Evolutionary conservation across 164 flowering plant genomes (phyloP), one percentile per base, ranked within the genome.

Genomic region (Chloranthus sessilifolius): DNA sequence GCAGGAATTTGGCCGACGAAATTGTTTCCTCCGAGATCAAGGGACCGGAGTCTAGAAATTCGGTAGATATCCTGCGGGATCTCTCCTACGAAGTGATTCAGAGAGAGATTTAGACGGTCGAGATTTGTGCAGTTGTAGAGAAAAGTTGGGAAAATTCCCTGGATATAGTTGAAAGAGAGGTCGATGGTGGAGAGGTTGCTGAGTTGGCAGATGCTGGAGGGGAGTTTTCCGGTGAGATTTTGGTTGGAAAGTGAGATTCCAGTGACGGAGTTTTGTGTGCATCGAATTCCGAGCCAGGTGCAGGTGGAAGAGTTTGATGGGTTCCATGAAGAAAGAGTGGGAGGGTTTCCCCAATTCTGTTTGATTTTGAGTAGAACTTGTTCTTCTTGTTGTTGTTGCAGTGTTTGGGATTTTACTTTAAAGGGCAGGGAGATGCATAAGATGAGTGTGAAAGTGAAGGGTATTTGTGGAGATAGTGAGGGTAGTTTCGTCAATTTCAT

Each of bases 1-100:
- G 66, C 50, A 0, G 96, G 96, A 23, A 91, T 74, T 47, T 80
- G 70, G 9, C 92, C 91, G 25, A 85, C 35, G 74, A 87, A 82
- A 55, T 81, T 81, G 65, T 90, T 90, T 1, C 27, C 77, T 1
- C 59, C 44, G 16, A 91, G 61, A 58, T 70, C 52, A 8, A 90
- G 55, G 42, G 30, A 52, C 25, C 10, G 56, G 19, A 90, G 81
- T 5, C 12, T 24, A 0, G 53, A 14, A 7, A 91, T 42, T 10
- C 62, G 62, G 62, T 74, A 54, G n/a, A 90, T 64, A 17, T 76
- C 80, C 5, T 33, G 39, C 3, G 98, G 98, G 14, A 90, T 57
- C 0, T 33, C 44, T 6, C 96, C 95, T 11, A 62, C 70, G 30
- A 90, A 74, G 35, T 30, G 58, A 62, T 90, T 90, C 44, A 70